Conservation (phyloP, 768 basidiomycete genomes). For the Russula compacta region DNA sequence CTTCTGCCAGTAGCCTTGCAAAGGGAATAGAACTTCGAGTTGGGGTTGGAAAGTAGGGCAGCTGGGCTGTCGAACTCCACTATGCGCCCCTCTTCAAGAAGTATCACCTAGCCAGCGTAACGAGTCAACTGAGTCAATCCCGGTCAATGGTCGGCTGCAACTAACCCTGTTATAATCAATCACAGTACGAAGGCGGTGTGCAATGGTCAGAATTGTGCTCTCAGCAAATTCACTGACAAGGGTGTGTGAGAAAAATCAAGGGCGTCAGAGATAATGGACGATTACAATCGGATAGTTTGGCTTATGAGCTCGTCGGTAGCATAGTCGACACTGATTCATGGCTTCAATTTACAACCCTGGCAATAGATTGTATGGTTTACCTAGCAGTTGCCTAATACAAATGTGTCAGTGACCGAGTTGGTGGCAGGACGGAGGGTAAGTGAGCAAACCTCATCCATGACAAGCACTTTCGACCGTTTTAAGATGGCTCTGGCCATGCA, state of each 20-base stretch:
- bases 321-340: conserved; percentile 53
- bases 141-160: conserved; percentile 3
- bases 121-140: background rate
- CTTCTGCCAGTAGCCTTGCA: conserved; percentile 68
- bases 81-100: conserved; percentile 71
- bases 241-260: background rate
- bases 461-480: conserved; percentile 63
- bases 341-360: background rate
- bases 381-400: conserved; percentile 54
- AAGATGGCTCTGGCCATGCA: conserved; percentile 86
- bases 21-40: conserved; percentile 55
- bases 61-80: conserved; percentile 66
- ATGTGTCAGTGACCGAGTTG: background rate
- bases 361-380: conserved; percentile 23
- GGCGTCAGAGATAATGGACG: conserved; percentile 1
- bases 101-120: conserved; percentile 46
- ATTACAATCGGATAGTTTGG: conserved; percentile 72
- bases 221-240: conserved; percentile 57
- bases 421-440: background rate
- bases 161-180: conserved; percentile 78
- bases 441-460: conserved; percentile 69
- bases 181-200: conserved; percentile 68
- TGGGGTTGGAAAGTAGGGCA: conserved; percentile 42
- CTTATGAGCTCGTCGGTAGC: conserved; percentile 84
- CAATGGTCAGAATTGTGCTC: conserved; percentile 77